A percentile compares a stretch with the other conserved stretches of the same genome.
phyloP scores from a whole-genome alignment of 352 stramenopile species.

The Phytopythium helicoides region DNA sequence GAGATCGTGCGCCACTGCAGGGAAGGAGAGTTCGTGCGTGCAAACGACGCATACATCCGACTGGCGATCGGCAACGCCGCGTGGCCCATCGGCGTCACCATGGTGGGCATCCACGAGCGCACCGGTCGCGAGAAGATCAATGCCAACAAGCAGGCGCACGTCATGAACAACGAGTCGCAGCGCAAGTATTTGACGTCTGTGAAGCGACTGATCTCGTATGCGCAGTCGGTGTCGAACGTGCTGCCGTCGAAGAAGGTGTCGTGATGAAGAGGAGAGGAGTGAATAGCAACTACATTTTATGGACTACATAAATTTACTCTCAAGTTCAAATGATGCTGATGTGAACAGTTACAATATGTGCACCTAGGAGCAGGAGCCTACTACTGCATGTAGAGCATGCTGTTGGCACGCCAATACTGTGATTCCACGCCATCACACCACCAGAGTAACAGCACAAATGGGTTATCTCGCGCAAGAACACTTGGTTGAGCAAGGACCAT shows the following conservation, averaged over 20 bases:
- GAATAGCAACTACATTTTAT: not conserved
- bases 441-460: too few relatives aligned
- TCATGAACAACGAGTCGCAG: conserved; percentile 99
- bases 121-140: conserved; percentile 95
- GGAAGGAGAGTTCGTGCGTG: conserved; percentile 92
- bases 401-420: too few relatives aligned
- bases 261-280: conserved; percentile 16
- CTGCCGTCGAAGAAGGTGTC: conserved; percentile 86
- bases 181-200: conserved; percentile 99
- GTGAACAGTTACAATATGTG: too few relatives aligned
- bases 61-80: conserved; percentile 97
- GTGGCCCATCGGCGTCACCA: conserved; percentile 99
- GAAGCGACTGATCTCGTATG: conserved; percentile 97
- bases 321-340: too few relatives aligned
- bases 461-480: too few relatives aligned
- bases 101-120: conserved; percentile 98
- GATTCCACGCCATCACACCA: too few relatives aligned
- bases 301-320: too few relatives aligned
- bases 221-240: conserved; percentile 88
- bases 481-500: too few relatives aligned
- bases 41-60: conserved; percentile 98
- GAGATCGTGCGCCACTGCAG: conserved; percentile 96
- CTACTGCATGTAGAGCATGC: too few relatives aligned
- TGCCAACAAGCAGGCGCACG: conserved; percentile 97
- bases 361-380: too few relatives aligned